Base-by-base conservation (phyloP, 1,284 basidiomycete genomes). In the Ganoderma leucocontextum region DNA sequence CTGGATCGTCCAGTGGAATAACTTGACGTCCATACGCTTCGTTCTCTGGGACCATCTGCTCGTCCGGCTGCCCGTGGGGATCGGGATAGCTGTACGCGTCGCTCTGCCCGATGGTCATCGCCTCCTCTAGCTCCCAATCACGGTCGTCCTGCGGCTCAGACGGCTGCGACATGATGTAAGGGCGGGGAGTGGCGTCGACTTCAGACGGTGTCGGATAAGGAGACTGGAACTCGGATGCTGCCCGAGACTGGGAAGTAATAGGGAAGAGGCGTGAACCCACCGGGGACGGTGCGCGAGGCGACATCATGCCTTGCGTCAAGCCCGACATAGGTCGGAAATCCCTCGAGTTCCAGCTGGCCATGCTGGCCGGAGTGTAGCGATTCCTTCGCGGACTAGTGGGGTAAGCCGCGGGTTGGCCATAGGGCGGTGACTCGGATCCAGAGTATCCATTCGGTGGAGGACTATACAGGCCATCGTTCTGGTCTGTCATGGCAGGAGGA, bases 301-400 rank as follows among this genome's bases (percentile, higher is more conserved):
- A 63, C 58, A 29, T 61, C 64, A 36, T 64, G 47, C 19, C 64
- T 55, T 15, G 15, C 42, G 47, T 15, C 13, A 49, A 9, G 69
- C 22, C 66, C 59, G 33, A 67, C 35, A 58, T 9, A 9, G 55
- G 19, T 3, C 35, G 57, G 49, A 71, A 57, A 41, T 64, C 69
- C 61, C 68, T 69, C 9, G 73, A 72, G 12, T 72, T 66, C 72
- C 74, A 74, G 60, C 74, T 75, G 29, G 72, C 68, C 57, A 63
- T 71, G 61, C 71, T 72, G 17, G 60, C 64, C 22, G 70, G 73
- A 53, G 66, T 74, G 58, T 70, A 71, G 33, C 70, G 71, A 13
- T 71, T 69, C 22, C 60, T 9, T 8, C 52, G 71, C 63, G 36
- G 69, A 59, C 17, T 64, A 36, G 47, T 41, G 12, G 69, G 63